Conservation (phyloP, 176 grass and related monocot species). For the Zoysia japonica region DNA sequence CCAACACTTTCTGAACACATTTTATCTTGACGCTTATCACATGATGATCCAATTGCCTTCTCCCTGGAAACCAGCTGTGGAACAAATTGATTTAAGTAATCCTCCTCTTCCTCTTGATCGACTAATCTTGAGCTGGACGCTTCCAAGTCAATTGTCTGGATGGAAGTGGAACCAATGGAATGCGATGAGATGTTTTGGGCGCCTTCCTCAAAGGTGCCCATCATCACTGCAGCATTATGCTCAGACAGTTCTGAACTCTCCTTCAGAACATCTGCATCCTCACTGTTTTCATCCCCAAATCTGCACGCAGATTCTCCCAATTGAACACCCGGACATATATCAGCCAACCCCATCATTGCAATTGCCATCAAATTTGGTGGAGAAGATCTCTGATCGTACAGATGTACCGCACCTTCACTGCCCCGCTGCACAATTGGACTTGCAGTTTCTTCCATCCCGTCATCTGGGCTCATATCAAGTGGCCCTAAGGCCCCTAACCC, state of each 20-base stretch:
- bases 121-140: neutral
- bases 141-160: conserved; percentile 17
- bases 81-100: neutral
- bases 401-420: neutral
- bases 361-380: conserved; percentile 19
- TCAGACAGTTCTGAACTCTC: neutral
- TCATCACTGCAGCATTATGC: neutral
- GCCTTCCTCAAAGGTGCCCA: neutral
- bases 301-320: conserved; percentile 36
- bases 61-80: conserved; percentile 3
- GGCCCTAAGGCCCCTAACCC: neutral
- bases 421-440: neutral
- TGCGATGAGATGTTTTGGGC: neutral
- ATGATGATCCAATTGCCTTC: conserved; percentile 1
- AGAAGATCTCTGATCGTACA: conserved; percentile 1
- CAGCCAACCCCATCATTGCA: conserved; percentile 23
- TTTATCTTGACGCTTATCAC: neutral
- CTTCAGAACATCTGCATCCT: neutral
- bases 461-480: conserved; percentile 31
- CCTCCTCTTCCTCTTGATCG: conserved; percentile 15
- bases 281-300: neutral
- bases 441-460: conserved; percentile 6
- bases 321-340: conserved; percentile 23
- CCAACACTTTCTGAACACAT: neutral
- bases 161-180: neutral